These are phyloP conservation scores for Penicillium italicum DNA, from an alignment of 2,329 filamentous ascomycete genomes.

Conservation along the genomic window DNA sequence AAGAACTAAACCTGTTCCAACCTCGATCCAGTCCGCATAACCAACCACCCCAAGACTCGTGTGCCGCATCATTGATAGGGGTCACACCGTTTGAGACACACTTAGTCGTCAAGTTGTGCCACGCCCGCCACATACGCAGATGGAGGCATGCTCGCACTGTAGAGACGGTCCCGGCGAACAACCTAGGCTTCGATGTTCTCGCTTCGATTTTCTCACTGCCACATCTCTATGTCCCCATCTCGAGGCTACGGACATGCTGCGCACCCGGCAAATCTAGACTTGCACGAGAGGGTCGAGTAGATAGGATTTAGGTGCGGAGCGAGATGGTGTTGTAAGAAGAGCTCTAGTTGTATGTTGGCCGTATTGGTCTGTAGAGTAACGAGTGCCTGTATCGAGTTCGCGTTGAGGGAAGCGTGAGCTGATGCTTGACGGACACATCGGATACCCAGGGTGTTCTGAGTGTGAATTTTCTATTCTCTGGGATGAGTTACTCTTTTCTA, in stretches of 20 bases:
- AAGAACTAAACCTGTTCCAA: not conserved
- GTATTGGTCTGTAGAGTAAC: not conserved
- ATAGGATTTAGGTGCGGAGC: not conserved
- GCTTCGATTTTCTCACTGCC: not conserved
- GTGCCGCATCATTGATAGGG: not conserved
- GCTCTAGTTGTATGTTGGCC: not conserved
- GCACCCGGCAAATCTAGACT: not conserved
- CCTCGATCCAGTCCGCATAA: not conserved
- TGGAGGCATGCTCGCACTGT: too few species aligned
- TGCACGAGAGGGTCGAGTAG: not conserved
- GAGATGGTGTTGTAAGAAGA: not conserved
- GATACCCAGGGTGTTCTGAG: not conserved
- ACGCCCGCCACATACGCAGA: not conserved
- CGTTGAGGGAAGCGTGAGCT: not conserved
- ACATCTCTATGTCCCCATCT: not conserved
- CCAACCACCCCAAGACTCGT: not conserved
- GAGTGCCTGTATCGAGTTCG: not conserved
- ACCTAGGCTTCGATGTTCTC: not conserved
- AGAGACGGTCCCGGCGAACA: not conserved
- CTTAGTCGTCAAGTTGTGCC: too few species aligned
- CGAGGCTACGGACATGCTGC: too few species aligned
- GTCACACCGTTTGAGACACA: not conserved
- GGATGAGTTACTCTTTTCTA: too few species aligned
- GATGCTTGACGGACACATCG: not conserved
- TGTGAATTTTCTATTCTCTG: not conserved